phyloP scores from a whole-genome alignment of 768 basidiomycete genomes.

The Pholiota molesta region DNA sequence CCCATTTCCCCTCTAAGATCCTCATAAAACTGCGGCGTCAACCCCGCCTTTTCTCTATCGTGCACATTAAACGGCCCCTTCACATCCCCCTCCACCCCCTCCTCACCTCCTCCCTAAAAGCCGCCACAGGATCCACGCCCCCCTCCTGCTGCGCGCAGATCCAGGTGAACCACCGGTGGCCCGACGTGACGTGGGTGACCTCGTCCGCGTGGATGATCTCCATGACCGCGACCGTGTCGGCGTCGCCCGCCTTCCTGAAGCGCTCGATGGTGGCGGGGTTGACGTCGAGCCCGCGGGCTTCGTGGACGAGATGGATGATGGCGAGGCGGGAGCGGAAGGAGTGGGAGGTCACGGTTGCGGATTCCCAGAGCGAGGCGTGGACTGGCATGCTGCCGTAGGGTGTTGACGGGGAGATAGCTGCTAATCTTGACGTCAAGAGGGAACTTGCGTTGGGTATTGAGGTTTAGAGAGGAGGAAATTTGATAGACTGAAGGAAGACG shows the following conservation, averaged over 20 bases:
- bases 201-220: constrained; percentile 83
- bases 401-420: constrained; percentile 61
- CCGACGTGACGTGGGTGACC: constrained; percentile 80
- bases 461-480: neutral
- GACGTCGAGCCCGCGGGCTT: constrained; percentile 82
- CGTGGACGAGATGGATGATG: constrained; percentile 86
- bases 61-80: constrained; percentile 84
- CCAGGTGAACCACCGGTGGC: constrained; percentile 86
- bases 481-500: constrained; percentile 1
- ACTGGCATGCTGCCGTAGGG: constrained; percentile 77
- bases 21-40: constrained; percentile 75
- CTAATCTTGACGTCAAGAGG: constrained; percentile 63
- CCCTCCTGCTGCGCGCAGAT: constrained; percentile 55
- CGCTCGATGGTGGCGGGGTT: constrained; percentile 80
- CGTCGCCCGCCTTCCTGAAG: constrained; percentile 67
- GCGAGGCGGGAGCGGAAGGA: constrained; percentile 75
- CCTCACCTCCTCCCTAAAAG: constrained; percentile 73
- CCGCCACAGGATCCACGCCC: constrained; percentile 55
- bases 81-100: constrained; percentile 68
- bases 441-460: constrained; percentile 34
- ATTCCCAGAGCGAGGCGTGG: constrained; percentile 82
- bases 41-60: constrained; percentile 72
- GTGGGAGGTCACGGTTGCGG: constrained; percentile 64
- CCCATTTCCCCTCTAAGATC: constrained; percentile 66
- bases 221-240: constrained; percentile 66